Base-by-base conservation (phyloP, 768 basidiomycete species). In the Aureoboletus auriporus region DNA sequence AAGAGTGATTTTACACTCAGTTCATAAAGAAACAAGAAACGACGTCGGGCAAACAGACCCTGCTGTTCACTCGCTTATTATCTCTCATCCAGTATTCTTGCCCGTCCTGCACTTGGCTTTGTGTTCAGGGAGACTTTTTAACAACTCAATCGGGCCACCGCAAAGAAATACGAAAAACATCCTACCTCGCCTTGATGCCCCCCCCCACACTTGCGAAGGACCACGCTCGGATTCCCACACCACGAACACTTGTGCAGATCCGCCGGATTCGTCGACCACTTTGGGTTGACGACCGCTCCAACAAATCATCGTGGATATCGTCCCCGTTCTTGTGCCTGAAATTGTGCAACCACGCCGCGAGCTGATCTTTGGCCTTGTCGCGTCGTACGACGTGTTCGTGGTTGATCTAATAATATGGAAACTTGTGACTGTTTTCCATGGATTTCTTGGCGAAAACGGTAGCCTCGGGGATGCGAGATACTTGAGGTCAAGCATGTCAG, bases 401-500 rank as follows among this genome's bases (percentile, higher is more conserved):
- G 9, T 64, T 55, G 44, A 51, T 57, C 28, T 58, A 81, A 60
- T 77, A 84, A 61, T 84, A 86, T 4, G 78, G 79, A 23, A 78
- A 71, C 17, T 77, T 69, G 2, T 83, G 82, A 52, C 74, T 83
- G 28, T 80, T 76, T 52, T 75, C 61, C 31, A 84, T 61, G 1
- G 70, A 74, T 34, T 70, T 69, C 48, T 72, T 69, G 0, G 80
- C 82, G 6, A 74, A 56, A 12, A 59, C 60, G 40, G 76, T 67
- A 1, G 82, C 81, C 10, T 80, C 75, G 5, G 69, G 60, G 29
- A 79, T 65, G 27, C 75, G 74, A 61, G 54, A 58, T 64, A 79
- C 58, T 86, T 84, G 67, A 83, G 76, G 29, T 85, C 82, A 28
- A 86, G 61, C 52, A 86, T 79, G 58, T 85, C 82, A 0, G 83